Evolutionary conservation across 495 filamentous ascomycete species (phyloP).

Genomic region (Cudoniella acicularis): DNA sequence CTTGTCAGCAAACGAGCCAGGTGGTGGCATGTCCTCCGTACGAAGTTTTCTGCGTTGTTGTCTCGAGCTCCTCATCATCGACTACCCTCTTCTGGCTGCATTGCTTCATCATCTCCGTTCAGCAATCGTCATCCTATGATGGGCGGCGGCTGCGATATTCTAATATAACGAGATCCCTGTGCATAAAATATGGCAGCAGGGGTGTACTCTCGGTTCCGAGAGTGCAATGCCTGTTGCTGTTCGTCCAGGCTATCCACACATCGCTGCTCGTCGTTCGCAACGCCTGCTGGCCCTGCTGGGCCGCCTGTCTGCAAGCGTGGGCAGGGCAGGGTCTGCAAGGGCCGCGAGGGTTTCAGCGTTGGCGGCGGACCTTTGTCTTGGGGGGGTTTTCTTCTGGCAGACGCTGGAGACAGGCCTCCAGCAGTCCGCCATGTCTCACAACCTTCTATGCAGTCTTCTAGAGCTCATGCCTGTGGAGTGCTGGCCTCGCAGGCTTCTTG

Average conservation of each 20-base stretch:
- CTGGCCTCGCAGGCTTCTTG: not conserved
- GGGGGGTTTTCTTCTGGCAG: too few species aligned
- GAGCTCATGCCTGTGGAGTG: slow-evolving; percentile 10
- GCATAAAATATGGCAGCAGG: not conserved
- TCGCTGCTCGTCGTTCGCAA: not conserved
- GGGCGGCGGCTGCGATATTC: not conserved
- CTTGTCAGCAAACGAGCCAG: not conserved
- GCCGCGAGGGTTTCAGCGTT: not conserved
- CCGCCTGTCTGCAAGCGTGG: too few species aligned
- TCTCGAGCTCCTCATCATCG: not conserved
- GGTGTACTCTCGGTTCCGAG: not conserved
- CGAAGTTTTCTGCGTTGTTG: not conserved
- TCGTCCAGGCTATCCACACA: not conserved
- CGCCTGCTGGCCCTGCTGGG: not conserved
- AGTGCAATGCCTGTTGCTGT: not conserved
- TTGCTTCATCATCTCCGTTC: slow-evolving; percentile 1
- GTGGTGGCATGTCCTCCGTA: not conserved
- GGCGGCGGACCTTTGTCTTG: not conserved
- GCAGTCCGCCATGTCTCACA: slow-evolving; percentile 1
- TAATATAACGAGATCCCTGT: slow-evolving; percentile 3
- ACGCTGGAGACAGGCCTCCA: not conserved
- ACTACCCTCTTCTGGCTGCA: not conserved
- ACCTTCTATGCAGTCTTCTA: slow-evolving; percentile 13
- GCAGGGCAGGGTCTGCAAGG: too few species aligned
- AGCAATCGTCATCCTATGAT: not conserved